Percentiles rank a stretch among this genome's conserved stretches.
phyloP scores from a whole-genome alignment of 73 alveolate genomes.

The Paramecium sexaurelia region DNA sequence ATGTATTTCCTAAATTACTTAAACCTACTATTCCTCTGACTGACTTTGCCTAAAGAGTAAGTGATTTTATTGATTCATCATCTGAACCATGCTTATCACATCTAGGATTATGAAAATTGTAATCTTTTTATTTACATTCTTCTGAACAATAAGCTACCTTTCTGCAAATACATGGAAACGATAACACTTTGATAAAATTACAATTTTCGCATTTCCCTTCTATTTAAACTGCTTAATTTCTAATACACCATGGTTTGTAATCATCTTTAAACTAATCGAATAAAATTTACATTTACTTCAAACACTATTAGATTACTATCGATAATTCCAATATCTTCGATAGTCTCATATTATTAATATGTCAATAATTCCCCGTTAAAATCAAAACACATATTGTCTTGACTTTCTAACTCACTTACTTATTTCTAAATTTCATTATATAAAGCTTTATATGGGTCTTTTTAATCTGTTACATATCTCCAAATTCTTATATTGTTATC shows the following conservation, averaged over 20 bases:
- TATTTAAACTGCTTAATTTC: slow-evolving; percentile 22
- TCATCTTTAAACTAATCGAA: background rate
- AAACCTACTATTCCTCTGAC: slow-evolving; percentile 89
- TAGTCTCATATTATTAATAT: background rate
- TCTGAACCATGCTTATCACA: slow-evolving; percentile 71
- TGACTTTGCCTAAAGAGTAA: background rate
- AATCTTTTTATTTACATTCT: slow-evolving; percentile 74
- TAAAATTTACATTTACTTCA: background rate
- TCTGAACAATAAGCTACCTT: slow-evolving; percentile 76
- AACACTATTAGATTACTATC: background rate
- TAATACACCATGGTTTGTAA: slow-evolving; percentile 49
- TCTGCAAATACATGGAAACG: slow-evolving; percentile 71
- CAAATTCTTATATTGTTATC: slow-evolving; percentile 45
- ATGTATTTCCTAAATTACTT: slow-evolving; percentile 98
- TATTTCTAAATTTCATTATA: background rate
- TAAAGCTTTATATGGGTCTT: background rate
- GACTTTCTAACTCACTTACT: background rate
- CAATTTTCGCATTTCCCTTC: slow-evolving; percentile 79
- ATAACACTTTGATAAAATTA: slow-evolving; percentile 55
- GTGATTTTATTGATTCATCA: slow-evolving; percentile 45
- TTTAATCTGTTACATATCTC: background rate
- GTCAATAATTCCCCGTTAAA: background rate
- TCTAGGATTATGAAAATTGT: slow-evolving; percentile 71
- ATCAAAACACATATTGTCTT: slow-evolving; percentile 25
- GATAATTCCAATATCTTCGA: slow-evolving; percentile 26